phyloP scores from a whole-genome alignment of 2,329 filamentous ascomycete genomes.

The Tolypocladium capitatum region DNA sequence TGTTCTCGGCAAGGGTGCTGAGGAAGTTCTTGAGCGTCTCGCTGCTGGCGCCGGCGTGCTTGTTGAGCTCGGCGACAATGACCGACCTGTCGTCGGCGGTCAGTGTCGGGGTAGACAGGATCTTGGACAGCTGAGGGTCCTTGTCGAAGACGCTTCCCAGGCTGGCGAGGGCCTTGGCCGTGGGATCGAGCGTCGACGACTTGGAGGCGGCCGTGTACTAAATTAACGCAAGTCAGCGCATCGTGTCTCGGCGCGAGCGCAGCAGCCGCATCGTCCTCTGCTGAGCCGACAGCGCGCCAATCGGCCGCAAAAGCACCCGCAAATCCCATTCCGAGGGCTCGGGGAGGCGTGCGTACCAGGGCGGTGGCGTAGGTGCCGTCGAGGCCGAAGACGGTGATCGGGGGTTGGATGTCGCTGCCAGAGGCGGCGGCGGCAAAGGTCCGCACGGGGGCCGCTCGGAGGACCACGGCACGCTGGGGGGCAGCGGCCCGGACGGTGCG shows the following conservation, averaged over 20 bases:
- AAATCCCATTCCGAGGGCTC: conserved; percentile 1
- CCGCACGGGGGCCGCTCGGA: conserved; percentile 45
- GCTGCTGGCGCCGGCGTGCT: conserved; percentile 62
- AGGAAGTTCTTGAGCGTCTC: conserved; percentile 93
- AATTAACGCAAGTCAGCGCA: conserved; percentile 17
- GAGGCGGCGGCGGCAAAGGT: conserved; percentile 70
- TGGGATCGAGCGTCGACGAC: conserved; percentile 70
- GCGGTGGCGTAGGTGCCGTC: conserved; percentile 98
- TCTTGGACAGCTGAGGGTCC: conserved; percentile 65
- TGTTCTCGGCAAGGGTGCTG: conserved; percentile 83
- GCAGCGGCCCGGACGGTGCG: conserved; percentile 43
- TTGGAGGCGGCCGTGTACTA: conserved; percentile 96
- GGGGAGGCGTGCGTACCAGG: conserved; percentile 56
- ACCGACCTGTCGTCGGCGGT: conserved; percentile 65
- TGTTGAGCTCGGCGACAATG: conserved; percentile 78
- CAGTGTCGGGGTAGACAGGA: conserved; percentile 74
- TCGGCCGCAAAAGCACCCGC: conserved; percentile 2
- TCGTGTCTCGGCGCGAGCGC: not conserved
- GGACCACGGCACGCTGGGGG: conserved; percentile 40
- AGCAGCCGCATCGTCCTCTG: not conserved
- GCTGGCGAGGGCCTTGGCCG: conserved; percentile 62
- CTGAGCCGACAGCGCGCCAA: conserved; percentile 4
- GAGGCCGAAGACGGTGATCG: conserved; percentile 83
- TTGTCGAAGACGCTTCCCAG: conserved; percentile 63
- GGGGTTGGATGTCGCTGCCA: conserved; percentile 61